Percentiles rank a stretch among this genome's conserved stretches.
Evolutionary conservation across 164 flowering plant genomes (phyloP).

Genomic region (Aristolochia contorta): DNA sequence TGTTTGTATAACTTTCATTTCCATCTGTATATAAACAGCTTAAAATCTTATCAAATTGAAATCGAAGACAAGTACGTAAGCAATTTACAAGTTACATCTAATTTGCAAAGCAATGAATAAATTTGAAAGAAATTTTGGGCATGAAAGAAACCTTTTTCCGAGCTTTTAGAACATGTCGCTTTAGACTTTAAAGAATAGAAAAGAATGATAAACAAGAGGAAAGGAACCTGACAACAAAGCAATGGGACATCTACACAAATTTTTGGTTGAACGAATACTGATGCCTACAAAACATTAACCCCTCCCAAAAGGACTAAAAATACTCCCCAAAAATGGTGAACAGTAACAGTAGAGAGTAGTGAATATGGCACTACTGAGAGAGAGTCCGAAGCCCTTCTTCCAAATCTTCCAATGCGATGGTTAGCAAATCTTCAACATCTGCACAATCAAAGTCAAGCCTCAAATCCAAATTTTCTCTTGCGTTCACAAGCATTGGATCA

Average conservation of each 20-base stretch:
- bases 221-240: neutral
- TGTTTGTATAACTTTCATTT: too few species aligned
- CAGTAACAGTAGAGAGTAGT: too few species aligned
- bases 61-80: too few species aligned
- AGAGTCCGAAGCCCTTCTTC: conserved; percentile 56
- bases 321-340: too few species aligned
- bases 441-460: conserved; percentile 71
- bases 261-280: neutral
- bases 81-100: too few species aligned
- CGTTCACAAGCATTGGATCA: conserved; percentile 81
- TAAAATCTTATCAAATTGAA: neutral
- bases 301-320: neutral
- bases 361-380: neutral
- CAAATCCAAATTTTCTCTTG: conserved; percentile 78
- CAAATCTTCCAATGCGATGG: conserved; percentile 72
- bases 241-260: neutral
- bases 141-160: too few species aligned
- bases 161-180: neutral
- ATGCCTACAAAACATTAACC: neutral
- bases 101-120: too few species aligned
- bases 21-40: too few species aligned
- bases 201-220: neutral
- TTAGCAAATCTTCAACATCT: conserved; percentile 54
- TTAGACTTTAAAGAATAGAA: neutral
- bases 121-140: too few species aligned